phyloP scores from a whole-genome alignment of 179 eudicot species.

The Amaranthus tricolor region DNA sequence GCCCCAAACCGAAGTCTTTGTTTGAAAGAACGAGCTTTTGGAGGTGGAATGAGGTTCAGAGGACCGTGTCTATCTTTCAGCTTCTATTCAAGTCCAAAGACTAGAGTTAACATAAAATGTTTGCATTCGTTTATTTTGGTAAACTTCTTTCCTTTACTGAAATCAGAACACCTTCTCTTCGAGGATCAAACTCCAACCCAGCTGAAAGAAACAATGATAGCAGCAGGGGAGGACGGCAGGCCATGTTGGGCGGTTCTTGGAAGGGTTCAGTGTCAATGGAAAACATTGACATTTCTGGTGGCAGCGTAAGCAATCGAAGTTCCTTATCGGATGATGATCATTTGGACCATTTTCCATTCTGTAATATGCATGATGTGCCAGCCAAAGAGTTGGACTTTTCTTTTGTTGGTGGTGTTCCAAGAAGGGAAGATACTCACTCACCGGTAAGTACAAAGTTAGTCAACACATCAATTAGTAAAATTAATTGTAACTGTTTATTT shows the following conservation, averaged over 20 bases:
- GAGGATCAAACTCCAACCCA: constrained; percentile 14
- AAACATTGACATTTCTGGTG: constrained; percentile 20
- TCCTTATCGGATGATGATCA: constrained; percentile 39
- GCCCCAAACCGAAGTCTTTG: too few species aligned
- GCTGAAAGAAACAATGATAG: constrained; percentile 29
- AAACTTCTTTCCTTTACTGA: constrained; percentile 9
- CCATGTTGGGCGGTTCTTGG: constrained; percentile 16
- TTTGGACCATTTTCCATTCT: constrained; percentile 17
- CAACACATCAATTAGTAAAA: neutral
- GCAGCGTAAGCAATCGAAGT: constrained; percentile 23
- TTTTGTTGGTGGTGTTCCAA: constrained; percentile 22
- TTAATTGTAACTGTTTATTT: neutral
- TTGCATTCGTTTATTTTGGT: neutral
- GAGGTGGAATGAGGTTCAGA: too few species aligned
- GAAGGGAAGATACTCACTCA: constrained; percentile 20
- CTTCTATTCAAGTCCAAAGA: too few species aligned
- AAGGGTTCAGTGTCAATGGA: constrained; percentile 35
- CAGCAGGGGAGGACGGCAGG: constrained; percentile 21
- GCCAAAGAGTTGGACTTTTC: constrained; percentile 31
- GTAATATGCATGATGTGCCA: constrained; percentile 35
- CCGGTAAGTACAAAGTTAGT: constrained; percentile 16
- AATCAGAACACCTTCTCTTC: constrained; percentile 30
- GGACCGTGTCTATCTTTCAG: too few species aligned
- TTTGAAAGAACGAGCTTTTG: too few species aligned
- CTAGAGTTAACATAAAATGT: neutral